Percentiles rank a stretch among this genome's conserved stretches.
phyloP scores from a whole-genome alignment of 805 yeast species.

The Candida caryicola region DNA sequence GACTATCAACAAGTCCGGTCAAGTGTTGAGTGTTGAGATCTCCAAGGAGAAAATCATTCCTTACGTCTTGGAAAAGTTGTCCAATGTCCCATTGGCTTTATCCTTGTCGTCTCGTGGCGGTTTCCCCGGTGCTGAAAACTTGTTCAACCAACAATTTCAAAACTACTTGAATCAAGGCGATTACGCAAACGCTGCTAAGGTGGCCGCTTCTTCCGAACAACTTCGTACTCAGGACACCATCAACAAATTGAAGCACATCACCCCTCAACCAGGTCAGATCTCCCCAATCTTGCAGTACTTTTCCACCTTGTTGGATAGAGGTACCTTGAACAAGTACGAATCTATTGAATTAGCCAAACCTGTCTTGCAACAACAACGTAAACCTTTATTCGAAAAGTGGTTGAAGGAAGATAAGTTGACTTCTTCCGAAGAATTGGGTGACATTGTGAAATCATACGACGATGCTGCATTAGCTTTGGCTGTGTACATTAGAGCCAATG shows the following conservation, averaged over 20 bases:
- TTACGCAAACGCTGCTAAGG: conserved; percentile 89
- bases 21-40: conserved; percentile 88
- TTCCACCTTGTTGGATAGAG: conserved; percentile 86
- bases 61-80: conserved; percentile 79
- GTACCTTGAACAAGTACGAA: conserved; percentile 89
- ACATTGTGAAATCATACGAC: conserved; percentile 77
- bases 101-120: conserved; percentile 93
- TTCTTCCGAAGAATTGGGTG: conserved; percentile 96
- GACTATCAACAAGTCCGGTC: conserved; percentile 92
- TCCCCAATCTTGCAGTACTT: conserved; percentile 93
- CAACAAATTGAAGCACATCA: conserved; percentile 84
- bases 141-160: conserved; percentile 90
- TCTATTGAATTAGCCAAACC: conserved; percentile 94
- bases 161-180: conserved; percentile 79
- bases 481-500: conserved; percentile 79
- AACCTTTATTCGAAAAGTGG: conserved; percentile 93
- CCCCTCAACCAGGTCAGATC: conserved; percentile 90
- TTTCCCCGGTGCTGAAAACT: conserved; percentile 92
- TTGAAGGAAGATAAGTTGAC: conserved; percentile 91
- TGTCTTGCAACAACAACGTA: conserved; percentile 90
- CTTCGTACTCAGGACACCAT: conserved; percentile 93
- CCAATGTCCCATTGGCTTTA: conserved; percentile 83
- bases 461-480: conserved; percentile 86
- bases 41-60: conserved; percentile 83
- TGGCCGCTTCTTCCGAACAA: conserved; percentile 92